Evolutionary conservation across 768 basidiomycete species (phyloP).

Genomic region (Suillus paluster): DNA sequence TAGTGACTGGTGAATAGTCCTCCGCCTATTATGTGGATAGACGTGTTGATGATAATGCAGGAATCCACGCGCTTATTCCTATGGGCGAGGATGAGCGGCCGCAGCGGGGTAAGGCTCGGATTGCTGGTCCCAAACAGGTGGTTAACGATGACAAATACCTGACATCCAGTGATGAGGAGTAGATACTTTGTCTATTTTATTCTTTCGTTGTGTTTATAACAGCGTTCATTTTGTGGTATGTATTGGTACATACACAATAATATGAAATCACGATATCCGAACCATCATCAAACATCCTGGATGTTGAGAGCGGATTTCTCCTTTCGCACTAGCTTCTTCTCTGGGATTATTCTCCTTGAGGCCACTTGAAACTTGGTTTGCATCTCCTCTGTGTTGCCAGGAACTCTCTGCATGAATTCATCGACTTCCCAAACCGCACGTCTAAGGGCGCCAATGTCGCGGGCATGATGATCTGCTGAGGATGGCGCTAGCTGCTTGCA

Average conservation of each 20-base stretch:
- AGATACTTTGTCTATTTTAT: slow-evolving; percentile 13
- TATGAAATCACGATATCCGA: neutral
- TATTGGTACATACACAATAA: slow-evolving; percentile 4
- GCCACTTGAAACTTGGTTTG: slow-evolving; percentile 31
- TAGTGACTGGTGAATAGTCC: slow-evolving; percentile 61
- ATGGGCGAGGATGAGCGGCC: slow-evolving; percentile 83
- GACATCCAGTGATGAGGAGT: slow-evolving; percentile 79
- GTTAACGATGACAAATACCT: slow-evolving; percentile 76
- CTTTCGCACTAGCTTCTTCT: slow-evolving; percentile 8
- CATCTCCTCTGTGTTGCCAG: slow-evolving; percentile 24
- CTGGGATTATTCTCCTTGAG: slow-evolving; percentile 37
- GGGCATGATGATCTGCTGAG: slow-evolving; percentile 30
- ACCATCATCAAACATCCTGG: slow-evolving; percentile 18
- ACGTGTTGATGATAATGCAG: too few relatives aligned
- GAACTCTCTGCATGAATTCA: slow-evolving; percentile 31
- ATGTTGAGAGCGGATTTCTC: slow-evolving; percentile 24
- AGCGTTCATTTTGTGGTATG: neutral
- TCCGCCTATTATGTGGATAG: neutral
- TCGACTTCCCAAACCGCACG: slow-evolving; percentile 29
- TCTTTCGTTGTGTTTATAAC: slow-evolving; percentile 8
- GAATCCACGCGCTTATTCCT: slow-evolving; percentile 66
- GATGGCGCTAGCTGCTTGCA: slow-evolving; percentile 37
- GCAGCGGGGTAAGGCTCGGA: slow-evolving; percentile 57
- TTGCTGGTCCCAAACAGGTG: slow-evolving; percentile 70
- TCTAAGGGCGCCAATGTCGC: slow-evolving; percentile 32